Evolutionary conservation across 2,329 filamentous ascomycete genomes (phyloP).

Genomic region (Claviceps lovelessii): DNA sequence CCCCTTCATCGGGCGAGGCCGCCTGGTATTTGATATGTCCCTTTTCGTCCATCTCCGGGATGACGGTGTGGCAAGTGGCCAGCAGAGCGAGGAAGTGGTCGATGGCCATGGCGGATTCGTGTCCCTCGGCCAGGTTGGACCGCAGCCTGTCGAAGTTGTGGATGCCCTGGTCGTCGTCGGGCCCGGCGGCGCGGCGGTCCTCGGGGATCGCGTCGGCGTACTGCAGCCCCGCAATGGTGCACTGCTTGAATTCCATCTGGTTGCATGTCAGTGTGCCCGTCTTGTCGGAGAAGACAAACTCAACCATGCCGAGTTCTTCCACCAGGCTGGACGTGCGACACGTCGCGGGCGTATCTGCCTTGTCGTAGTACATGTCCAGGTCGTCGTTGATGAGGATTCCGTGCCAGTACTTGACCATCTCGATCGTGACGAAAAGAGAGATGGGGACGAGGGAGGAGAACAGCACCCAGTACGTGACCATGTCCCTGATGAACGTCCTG

Average conservation of each 20-base stretch:
- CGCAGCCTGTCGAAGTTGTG: conserved; percentile 68
- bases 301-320: conserved; percentile 93
- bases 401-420: conserved; percentile 96
- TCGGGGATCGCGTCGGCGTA: conserved; percentile 88
- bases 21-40: conserved; percentile 93
- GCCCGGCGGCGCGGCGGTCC: conserved; percentile 66
- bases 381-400: conserved; percentile 97
- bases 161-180: conserved; percentile 69
- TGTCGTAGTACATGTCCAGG: conserved; percentile 93
- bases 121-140: conserved; percentile 48
- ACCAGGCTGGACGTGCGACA: conserved; percentile 93
- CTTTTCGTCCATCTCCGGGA: conserved; percentile 73
- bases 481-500: conserved; percentile 77
- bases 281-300: conserved; percentile 98
- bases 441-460: conserved; percentile 96
- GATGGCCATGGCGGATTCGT: conserved; percentile 36
- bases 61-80: conserved; percentile 90
- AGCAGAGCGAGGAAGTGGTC: conserved; percentile 79
- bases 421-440: conserved; percentile 92
- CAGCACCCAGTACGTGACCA: conserved; percentile 96
- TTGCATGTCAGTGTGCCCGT: conserved; percentile 96
- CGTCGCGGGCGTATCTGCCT: conserved; percentile 86
- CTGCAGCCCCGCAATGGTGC: conserved; percentile 81
- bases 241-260: conserved; percentile 97
- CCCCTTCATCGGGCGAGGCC: conserved; percentile 91